Base-by-base conservation (phyloP, 768 basidiomycete genomes). In the Tubosaeta sp. region DNA sequence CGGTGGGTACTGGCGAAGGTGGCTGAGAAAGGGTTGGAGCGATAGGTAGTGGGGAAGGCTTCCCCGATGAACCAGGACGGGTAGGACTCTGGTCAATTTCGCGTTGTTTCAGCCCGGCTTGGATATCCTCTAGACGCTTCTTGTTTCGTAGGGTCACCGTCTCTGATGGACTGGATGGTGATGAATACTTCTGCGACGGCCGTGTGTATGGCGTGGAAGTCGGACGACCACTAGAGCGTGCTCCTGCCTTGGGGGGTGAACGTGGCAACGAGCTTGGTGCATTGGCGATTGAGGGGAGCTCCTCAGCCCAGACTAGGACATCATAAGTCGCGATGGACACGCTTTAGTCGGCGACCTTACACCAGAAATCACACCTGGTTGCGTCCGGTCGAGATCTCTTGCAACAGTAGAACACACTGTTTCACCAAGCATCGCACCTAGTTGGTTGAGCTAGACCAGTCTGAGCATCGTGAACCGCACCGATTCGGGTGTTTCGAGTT, bases 321-420 rank as follows among this genome's bases (percentile, higher is more conserved):
- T 10, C 31, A 30, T 4, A 12, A 39, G 21, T 40, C 29, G 18
- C 35, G 24, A 36, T 19, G 9, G 16, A 24, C 31, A 32, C n/a
- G 35, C 35, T 13, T 22, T 0, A 16, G 27, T 48, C 3, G 14
- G 16, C 1, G 34, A 40, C 49, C 65, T 43, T 60, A 77, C 78
- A 51, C 52, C 72, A 79, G 53, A 78, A 80, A 11, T 59, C 43
- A 46, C 67, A 68, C 48, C 21, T 64, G 19, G 18, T 49, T 13
- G 11, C 4, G 32, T 55, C 51, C 18, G 30, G 50, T 30, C 10
- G 27, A 10, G 32, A 21, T 53, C 66, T 67, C 12, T 63, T 49
- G 53, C 78, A 80, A 41, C 61, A 57, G 48, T 73, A 79, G 58
- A 74, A 80, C 29, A 57, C 71, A 55, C 68, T 68, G 49, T 56